Conservation (phyloP, 371 early-diverging fungal genomes). For the Syncephalastrum contaminatum region DNA sequence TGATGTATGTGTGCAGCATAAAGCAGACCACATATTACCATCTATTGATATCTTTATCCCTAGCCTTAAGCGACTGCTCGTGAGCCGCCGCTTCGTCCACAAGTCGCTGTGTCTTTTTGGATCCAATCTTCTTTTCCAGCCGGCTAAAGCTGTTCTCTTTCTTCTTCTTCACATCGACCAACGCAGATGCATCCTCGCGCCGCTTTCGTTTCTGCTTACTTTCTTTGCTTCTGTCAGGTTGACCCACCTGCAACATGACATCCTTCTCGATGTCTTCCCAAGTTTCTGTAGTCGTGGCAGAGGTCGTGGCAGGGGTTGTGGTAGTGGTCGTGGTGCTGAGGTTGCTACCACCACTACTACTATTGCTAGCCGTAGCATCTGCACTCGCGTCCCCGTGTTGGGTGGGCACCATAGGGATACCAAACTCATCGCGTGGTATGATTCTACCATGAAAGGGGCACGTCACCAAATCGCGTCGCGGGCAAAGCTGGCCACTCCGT, state of each 20-base stretch:
- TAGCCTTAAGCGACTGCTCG: slow-evolving; percentile 31
- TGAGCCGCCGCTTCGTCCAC: slow-evolving; percentile 37
- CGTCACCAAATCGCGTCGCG: slow-evolving; percentile 63
- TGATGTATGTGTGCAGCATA: too few relatives aligned
- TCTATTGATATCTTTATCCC: slow-evolving; percentile 13
- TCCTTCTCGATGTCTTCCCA: slow-evolving; percentile 63
- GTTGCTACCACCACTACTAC: slow-evolving; percentile 2
- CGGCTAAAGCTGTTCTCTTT: slow-evolving; percentile 43
- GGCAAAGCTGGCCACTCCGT: slow-evolving; percentile 65
- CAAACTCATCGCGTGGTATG: slow-evolving; percentile 65
- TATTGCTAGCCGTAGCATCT: not conserved
- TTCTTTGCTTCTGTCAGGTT: slow-evolving; percentile 24
- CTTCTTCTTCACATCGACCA: slow-evolving; percentile 56
- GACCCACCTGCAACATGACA: slow-evolving; percentile 48
- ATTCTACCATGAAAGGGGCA: slow-evolving; percentile 76
- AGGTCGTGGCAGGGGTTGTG: too few relatives aligned
- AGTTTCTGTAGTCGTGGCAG: slow-evolving; percentile 16
- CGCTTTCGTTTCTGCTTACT: slow-evolving; percentile 20
- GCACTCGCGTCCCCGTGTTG: not conserved
- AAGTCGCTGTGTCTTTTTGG: slow-evolving; percentile 19
- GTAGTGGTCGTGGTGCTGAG: slow-evolving; percentile 2
- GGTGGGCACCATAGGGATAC: slow-evolving; percentile 25
- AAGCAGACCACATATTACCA: slow-evolving; percentile 9
- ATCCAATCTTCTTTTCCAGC: slow-evolving; percentile 37
- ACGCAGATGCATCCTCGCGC: slow-evolving; percentile 24